Percentiles rank a stretch among this genome's conserved stretches.
Evolutionary conservation across 306 rosid genomes (phyloP).

Genomic region (Chamaecrista fasciculata): DNA sequence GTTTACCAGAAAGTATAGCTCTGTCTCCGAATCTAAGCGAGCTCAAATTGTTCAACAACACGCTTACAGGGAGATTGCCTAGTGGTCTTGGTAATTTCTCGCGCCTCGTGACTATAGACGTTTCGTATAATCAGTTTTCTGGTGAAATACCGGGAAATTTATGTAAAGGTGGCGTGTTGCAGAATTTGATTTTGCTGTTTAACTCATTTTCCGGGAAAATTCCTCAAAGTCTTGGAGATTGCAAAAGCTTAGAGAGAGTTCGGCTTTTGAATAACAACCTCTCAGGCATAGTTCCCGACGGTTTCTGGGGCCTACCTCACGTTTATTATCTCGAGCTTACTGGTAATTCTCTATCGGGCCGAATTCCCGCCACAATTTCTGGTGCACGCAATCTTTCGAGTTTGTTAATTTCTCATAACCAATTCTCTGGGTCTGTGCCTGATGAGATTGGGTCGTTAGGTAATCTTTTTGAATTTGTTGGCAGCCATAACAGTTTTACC

Average conservation of each 20-base stretch:
- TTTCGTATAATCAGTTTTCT: slow-evolving; percentile 54
- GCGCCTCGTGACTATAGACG: slow-evolving; percentile 39
- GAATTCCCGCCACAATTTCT: slow-evolving; percentile 49
- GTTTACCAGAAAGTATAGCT: slow-evolving; percentile 50
- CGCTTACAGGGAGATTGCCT: slow-evolving; percentile 54
- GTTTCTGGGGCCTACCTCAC: slow-evolving; percentile 68
- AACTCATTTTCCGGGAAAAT: slow-evolving; percentile 70
- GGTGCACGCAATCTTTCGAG: slow-evolving; percentile 50
- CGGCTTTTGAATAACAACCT: slow-evolving; percentile 61
- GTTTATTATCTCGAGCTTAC: slow-evolving; percentile 51
- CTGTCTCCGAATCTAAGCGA: slow-evolving; percentile 44
- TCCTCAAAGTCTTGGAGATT: slow-evolving; percentile 50
- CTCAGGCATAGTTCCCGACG: slow-evolving; percentile 62
- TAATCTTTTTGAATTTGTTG: slow-evolving; percentile 46
- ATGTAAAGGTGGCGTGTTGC: slow-evolving; percentile 46
- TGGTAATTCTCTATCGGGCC: slow-evolving; percentile 61
- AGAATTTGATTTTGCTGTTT: slow-evolving; percentile 43
- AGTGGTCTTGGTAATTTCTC: slow-evolving; percentile 57
- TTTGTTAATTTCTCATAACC: slow-evolving; percentile 51
- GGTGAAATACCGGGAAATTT: slow-evolving; percentile 59
- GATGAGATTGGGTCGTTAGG: slow-evolving; percentile 46
- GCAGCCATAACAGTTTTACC: slow-evolving; percentile 43
- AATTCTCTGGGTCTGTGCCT: slow-evolving; percentile 63
- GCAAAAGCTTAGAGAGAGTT: slow-evolving; percentile 52
- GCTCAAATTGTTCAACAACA: slow-evolving; percentile 61